phyloP scores from a whole-genome alignment of 2,329 filamentous ascomycete genomes.

The Lanzia echinophila region DNA sequence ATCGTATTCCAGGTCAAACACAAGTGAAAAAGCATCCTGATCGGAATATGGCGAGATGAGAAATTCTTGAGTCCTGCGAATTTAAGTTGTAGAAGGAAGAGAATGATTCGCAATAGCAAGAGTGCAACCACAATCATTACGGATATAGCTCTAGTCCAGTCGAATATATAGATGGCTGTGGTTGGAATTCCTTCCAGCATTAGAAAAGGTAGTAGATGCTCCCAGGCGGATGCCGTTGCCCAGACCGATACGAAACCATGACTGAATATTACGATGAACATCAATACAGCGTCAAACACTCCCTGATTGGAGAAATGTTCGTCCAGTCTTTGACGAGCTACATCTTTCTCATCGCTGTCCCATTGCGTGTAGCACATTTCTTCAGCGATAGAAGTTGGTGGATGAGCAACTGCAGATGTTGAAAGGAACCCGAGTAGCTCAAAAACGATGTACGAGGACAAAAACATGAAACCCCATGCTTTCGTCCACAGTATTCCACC shows the following conservation, averaged over 20 bases:
- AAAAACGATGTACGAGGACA: background rate
- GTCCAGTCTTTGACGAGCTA: background rate
- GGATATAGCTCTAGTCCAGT: no score
- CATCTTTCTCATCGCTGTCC: background rate
- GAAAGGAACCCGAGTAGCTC: background rate
- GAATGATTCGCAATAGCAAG: no score
- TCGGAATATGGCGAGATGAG: no score
- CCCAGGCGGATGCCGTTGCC: background rate
- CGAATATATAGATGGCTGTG: no score
- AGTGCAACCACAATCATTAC: no score
- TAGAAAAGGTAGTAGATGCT: background rate
- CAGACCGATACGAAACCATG: background rate
- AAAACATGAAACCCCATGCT: background rate
- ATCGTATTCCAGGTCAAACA: no score
- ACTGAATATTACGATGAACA: background rate
- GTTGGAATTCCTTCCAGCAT: no score
- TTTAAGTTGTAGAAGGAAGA: no score
- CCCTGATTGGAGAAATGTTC: background rate
- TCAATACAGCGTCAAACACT: background rate
- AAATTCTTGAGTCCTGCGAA: no score
- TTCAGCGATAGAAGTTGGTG: background rate
- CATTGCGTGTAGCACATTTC: background rate
- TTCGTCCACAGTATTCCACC: background rate
- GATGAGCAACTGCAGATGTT: background rate
- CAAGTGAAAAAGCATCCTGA: no score